These are phyloP conservation scores for Cladosporium oxysporum DNA, from an alignment of 2,329 filamentous ascomycete species.

Conservation along the genomic window DNA sequence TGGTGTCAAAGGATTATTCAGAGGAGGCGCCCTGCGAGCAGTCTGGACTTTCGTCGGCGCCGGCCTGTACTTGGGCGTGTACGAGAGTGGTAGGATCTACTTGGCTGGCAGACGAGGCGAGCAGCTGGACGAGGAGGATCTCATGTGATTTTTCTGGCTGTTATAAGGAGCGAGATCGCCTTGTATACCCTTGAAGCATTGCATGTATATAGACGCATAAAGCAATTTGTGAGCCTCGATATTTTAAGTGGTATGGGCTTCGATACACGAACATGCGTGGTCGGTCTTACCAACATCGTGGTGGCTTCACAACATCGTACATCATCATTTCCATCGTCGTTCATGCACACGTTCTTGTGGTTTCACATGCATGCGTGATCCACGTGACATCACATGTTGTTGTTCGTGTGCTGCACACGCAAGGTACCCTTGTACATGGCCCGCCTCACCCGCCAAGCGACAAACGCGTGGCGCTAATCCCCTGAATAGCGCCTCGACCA, in stretches of 20 bases:
- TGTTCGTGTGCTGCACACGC: neutral
- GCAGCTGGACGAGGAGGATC: constrained; percentile 37
- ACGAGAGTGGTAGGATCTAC: constrained; percentile 71
- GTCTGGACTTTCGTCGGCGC: constrained; percentile 68
- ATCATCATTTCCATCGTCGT: neutral
- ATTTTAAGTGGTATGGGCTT: neutral
- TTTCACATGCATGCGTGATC: constrained; percentile 1
- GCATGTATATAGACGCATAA: neutral
- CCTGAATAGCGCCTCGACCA: constrained; percentile 1
- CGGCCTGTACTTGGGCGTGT: constrained; percentile 82
- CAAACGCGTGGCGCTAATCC: constrained; percentile 18
- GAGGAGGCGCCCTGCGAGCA: constrained; percentile 71
- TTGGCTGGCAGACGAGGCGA: constrained; percentile 48
- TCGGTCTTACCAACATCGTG: neutral
- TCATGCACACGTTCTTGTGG: neutral
- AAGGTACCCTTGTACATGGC: neutral
- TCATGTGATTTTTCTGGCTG: constrained; percentile 20
- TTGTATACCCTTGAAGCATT: neutral
- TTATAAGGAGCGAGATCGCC: neutral
- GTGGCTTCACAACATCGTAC: neutral
- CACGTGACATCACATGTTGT: constrained; percentile 9
- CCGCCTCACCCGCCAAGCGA: constrained; percentile 3
- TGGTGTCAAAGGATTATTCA: constrained; percentile 73
- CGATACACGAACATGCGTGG: neutral
- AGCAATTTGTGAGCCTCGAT: neutral